Base-by-base conservation (phyloP, 2,329 filamentous ascomycete genomes). In the Pseudogymnoascus sp. region DNA sequence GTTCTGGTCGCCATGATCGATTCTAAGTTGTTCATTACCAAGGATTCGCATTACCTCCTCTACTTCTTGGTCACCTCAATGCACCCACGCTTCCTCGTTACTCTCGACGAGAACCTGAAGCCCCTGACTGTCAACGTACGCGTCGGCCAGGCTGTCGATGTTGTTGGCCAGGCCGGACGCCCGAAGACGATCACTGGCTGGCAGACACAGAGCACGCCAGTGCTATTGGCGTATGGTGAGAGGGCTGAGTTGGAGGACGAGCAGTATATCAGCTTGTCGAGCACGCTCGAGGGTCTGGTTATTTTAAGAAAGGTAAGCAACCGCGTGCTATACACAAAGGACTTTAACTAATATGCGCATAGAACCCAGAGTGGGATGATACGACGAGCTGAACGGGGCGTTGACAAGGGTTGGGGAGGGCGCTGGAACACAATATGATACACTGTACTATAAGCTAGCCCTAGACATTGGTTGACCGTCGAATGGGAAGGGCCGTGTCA, bases 171-270 rank as follows among this genome's bases (percentile, higher is more conserved):
- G 77, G 95, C 96, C 11, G 95, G 95, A 74, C 86, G 93, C 66
- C 95, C 95, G 69, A 98, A 99, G 88, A 99, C 95, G 2, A 99
- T 99, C 72, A 99, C 95, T 8, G 95, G 95, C 61, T 99, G 95
- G 95, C 95, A 99, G 78, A 99, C 95, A 68, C 95, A 99, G 81
- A 97, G 91, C 79, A 99, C 95, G n/a, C 95, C 95, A 0, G 95
- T 99, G 56, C 81, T 99, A 64, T 80, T 99, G 70, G 89, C 91
- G n/a, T 89, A 96, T 73, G 95, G 96, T 31, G 95, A 99, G 81
- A 84, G 96, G 71, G 95, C 95, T 8, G 95, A 99, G 81, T 81
- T 99, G 60, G 95, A 99, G 77, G 95, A 99, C 72, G 95, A 99
- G 79, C 88, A 99, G 79, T 99, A 98, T 75, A 88, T 98, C 68